A percentile compares a stretch with the other conserved stretches of the same genome.
These are phyloP conservation scores for Amaranthus cruentus DNA, from an alignment of 148 eudicot species.

Conservation along the genomic window DNA sequence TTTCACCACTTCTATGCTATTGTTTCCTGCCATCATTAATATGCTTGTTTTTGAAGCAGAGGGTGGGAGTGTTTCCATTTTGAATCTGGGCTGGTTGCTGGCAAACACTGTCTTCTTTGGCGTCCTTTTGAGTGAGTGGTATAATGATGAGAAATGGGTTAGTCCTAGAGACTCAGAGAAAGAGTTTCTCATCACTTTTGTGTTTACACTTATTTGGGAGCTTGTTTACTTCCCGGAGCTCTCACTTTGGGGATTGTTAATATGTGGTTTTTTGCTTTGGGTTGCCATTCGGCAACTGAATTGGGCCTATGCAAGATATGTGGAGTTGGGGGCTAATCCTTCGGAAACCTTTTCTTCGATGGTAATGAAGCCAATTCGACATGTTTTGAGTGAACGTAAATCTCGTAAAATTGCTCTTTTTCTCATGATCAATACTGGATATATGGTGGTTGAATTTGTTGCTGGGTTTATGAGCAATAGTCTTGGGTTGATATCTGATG, in stretches of 20 bases:
- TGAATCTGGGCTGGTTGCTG: constrained; percentile 77
- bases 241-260: constrained; percentile 87
- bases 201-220: constrained; percentile 70
- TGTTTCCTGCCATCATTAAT: constrained; percentile 74
- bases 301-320: constrained; percentile 38
- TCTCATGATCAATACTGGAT: constrained; percentile 82
- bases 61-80: constrained; percentile 61
- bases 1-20: constrained; percentile 67
- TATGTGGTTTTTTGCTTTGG: constrained; percentile 74
- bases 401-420: constrained; percentile 97
- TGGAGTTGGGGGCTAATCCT: constrained; percentile 66
- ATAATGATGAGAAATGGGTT: constrained; percentile 51
- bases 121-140: constrained; percentile 86
- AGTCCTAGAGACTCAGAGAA: constrained; percentile 61
- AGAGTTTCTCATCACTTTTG: constrained; percentile 79
- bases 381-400: constrained; percentile 83
- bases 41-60: constrained; percentile 77
- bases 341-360: constrained; percentile 46
- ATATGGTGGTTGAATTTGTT: constrained; percentile 92
- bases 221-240: constrained; percentile 89
- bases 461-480: constrained; percentile 98
- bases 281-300: constrained; percentile 62
- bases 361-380: constrained; percentile 76
- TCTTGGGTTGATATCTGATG: constrained; percentile 96
- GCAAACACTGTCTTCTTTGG: constrained; percentile 90